Percentiles rank a stretch among this genome's conserved stretches.
phyloP scores from a whole-genome alignment of 257 asterid genomes.

The Solanum sparsipilum region DNA sequence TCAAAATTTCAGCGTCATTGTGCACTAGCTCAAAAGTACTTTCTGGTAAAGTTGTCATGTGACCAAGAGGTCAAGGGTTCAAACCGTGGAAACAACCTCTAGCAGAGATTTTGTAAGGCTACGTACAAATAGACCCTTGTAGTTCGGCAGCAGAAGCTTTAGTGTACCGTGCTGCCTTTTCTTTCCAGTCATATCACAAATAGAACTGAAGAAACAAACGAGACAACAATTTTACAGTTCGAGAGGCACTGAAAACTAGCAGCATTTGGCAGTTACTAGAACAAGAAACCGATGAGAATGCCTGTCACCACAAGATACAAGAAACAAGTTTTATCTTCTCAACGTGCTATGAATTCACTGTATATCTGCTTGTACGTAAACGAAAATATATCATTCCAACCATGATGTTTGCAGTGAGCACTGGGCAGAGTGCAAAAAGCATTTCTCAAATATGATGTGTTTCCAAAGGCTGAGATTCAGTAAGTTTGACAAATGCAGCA shows the following conservation, averaged over 20 bases:
- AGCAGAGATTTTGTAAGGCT: background rate
- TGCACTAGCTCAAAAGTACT: background rate
- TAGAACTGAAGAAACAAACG: background rate
- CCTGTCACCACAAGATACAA: background rate
- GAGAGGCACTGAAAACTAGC: background rate
- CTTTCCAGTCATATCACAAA: background rate
- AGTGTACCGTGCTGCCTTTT: background rate
- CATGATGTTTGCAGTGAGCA: background rate
- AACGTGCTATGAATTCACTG: background rate
- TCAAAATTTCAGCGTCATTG: too few species aligned
- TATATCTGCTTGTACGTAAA: background rate
- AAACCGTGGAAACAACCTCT: background rate
- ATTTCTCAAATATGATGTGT: background rate
- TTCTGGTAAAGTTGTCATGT: background rate
- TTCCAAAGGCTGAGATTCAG: background rate
- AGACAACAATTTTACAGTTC: background rate
- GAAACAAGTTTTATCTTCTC: background rate
- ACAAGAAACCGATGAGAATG: background rate
- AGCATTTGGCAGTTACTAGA: background rate
- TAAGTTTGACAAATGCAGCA: background rate
- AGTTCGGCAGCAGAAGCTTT: background rate
- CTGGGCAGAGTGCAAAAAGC: background rate
- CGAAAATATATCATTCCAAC: background rate
- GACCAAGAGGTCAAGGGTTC: background rate
- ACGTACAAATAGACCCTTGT: background rate